Conservation (phyloP, 2,329 filamentous ascomycete genomes). For the Phoma sp. region DNA sequence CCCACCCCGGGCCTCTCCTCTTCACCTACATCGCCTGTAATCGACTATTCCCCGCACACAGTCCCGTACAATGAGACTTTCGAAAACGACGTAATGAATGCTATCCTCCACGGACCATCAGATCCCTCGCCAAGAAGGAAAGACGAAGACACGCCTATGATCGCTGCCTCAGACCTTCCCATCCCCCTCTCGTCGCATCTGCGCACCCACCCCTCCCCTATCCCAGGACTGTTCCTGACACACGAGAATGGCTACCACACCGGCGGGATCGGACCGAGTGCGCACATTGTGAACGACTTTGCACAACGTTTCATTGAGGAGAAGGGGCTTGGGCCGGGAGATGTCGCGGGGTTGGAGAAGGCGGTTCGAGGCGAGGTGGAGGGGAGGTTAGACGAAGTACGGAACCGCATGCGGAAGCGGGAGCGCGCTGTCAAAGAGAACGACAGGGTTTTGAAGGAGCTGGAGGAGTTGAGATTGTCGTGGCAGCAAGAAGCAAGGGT, state of each 20-base stretch:
- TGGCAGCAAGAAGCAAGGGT: constrained; percentile 54
- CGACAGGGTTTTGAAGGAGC: constrained; percentile 50
- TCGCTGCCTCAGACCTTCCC: constrained; percentile 47
- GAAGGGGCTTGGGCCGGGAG: constrained; percentile 38
- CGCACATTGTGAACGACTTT: constrained; percentile 43
- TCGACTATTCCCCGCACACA: constrained; percentile 52
- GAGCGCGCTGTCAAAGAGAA: constrained; percentile 50
- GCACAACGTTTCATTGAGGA: constrained; percentile 49
- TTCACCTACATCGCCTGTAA: constrained; percentile 35
- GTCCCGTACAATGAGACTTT: constrained; percentile 53
- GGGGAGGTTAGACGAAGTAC: constrained; percentile 44
- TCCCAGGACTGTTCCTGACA: constrained; percentile 54
- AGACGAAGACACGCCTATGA: constrained; percentile 28
- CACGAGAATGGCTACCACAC: constrained; percentile 55
- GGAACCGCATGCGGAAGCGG: constrained; percentile 49
- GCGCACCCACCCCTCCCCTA: constrained; percentile 49
- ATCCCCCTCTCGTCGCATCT: constrained; percentile 51
- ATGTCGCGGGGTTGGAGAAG: constrained; percentile 43
- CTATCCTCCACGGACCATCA: constrained; percentile 46
- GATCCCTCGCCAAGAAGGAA: constrained; percentile 32
- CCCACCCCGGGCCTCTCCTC: constrained; percentile 40
- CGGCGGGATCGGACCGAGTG: constrained; percentile 53
- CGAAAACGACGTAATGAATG: constrained; percentile 52
- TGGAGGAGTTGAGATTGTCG: constrained; percentile 52
- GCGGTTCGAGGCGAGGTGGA: constrained; percentile 43